A percentile compares a stretch with the other conserved stretches of the same genome.
Conservation (phyloP, 257 asterid genomes). For the Forsythia viridissima region DNA sequence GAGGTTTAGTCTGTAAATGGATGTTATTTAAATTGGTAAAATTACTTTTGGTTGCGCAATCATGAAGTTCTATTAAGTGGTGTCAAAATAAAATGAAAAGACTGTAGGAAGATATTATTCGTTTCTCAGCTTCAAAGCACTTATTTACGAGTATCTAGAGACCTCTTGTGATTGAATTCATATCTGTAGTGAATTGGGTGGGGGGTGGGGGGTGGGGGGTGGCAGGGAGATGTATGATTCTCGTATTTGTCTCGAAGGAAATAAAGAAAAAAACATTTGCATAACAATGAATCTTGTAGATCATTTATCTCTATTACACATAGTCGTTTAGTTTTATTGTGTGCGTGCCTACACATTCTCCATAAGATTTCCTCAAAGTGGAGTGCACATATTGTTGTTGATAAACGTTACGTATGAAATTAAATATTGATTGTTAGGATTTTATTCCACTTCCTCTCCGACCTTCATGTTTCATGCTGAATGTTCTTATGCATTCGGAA, state of each 20-base stretch:
- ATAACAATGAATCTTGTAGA: background rate
- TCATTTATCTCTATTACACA: background rate
- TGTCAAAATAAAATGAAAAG: background rate
- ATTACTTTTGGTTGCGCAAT: background rate
- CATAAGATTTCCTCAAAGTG: background rate
- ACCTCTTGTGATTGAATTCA: background rate
- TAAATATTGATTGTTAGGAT: background rate
- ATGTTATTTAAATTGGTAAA: constrained; percentile 5
- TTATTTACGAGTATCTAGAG: background rate
- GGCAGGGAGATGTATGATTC: no score
- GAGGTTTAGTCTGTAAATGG: constrained; percentile 22
- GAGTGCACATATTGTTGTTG: background rate
- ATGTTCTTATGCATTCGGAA: background rate
- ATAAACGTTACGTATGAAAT: background rate
- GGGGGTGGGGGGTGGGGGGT: no score
- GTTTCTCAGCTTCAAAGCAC: background rate
- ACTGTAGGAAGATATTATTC: background rate
- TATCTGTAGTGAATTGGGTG: no score
- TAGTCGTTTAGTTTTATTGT: background rate
- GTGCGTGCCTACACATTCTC: background rate
- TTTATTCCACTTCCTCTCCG: background rate
- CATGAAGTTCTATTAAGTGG: background rate
- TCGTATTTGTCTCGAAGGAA: no score
- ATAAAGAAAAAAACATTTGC: background rate
- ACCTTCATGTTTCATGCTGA: no score